Percentiles rank a stretch among this genome's conserved stretches.
Conservation (phyloP, 805 yeast genomes). For the Starmerella kuoi region DNA sequence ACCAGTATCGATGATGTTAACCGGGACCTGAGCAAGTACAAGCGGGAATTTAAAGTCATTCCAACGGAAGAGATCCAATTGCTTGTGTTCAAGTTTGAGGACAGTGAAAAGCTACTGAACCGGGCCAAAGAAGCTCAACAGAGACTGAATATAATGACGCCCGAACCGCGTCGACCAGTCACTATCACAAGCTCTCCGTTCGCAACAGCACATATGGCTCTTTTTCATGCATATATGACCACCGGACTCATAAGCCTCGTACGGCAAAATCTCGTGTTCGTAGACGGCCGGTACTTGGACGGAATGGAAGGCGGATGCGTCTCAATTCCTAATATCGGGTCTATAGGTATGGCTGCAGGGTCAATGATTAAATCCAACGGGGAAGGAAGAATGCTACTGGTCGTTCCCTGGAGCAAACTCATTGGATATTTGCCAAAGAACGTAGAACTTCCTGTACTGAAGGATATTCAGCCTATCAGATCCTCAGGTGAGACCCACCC, state of each 20-base stretch:
- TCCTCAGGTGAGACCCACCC: no score
- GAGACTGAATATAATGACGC: background rate
- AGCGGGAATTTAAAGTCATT: slow-evolving; percentile 9
- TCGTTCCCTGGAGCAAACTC: slow-evolving; percentile 26
- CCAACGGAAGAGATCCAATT: slow-evolving; percentile 10
- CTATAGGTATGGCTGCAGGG: slow-evolving; percentile 27
- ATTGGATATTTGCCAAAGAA: background rate
- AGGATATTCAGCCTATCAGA: background rate
- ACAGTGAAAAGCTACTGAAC: background rate
- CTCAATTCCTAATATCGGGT: slow-evolving; percentile 2
- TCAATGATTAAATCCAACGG: slow-evolving; percentile 23
- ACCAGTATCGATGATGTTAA: background rate
- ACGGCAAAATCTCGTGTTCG: slow-evolving; percentile 14
- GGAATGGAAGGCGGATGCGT: slow-evolving; percentile 31
- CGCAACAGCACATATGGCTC: slow-evolving; percentile 27
- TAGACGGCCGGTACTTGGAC: slow-evolving; percentile 28
- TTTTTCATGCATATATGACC: slow-evolving; percentile 26
- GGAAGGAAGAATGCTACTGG: slow-evolving; percentile 27
- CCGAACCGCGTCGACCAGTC: slow-evolving; percentile 1
- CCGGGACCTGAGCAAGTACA: slow-evolving; percentile 1
- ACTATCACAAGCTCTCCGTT: slow-evolving; percentile 27
- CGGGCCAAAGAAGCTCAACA: background rate
- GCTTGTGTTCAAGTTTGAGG: slow-evolving; percentile 13
- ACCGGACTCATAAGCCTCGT: slow-evolving; percentile 24
- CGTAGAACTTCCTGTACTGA: background rate